Evolutionary conservation across 805 yeast species (phyloP).

Genomic region (Diddensiella transvaalensis): DNA sequence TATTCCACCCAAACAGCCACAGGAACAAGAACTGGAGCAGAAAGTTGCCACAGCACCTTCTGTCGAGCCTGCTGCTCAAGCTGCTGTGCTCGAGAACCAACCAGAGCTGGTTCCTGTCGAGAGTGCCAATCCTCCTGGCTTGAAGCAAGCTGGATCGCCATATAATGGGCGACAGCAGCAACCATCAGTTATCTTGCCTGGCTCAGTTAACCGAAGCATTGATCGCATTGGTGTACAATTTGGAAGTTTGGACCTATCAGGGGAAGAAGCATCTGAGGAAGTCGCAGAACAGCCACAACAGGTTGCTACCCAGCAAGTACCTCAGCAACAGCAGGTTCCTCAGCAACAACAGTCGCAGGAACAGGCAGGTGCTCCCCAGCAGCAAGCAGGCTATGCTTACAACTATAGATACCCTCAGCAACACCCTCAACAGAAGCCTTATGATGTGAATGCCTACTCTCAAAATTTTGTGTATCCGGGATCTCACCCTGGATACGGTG

Average conservation of each 20-base stretch:
- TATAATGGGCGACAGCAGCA: conserved; percentile 32
- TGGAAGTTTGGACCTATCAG: conserved; percentile 53
- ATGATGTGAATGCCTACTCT: conserved; percentile 10
- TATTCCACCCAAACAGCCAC: conserved; percentile 11
- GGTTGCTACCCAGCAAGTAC: conserved; percentile 7
- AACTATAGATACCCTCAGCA: conserved; percentile 23
- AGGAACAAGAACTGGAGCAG: conserved; percentile 5
- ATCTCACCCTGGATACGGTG: conserved; percentile 21
- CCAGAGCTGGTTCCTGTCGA: conserved; percentile 7
- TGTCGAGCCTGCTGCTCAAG: conserved; percentile 15
- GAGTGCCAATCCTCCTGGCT: conserved; percentile 17
- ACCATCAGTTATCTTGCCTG: conserved; percentile 52
- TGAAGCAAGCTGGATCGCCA: conserved; percentile 15
- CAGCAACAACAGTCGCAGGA: conserved; percentile 22
- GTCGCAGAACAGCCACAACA: conserved; percentile 15
- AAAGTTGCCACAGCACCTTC: no score
- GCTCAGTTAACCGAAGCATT: conserved; percentile 40
- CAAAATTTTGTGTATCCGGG: conserved; percentile 24
- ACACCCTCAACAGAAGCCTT: conserved; percentile 19
- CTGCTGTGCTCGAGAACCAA: conserved; percentile 15
- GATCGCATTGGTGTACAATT: conserved; percentile 57
- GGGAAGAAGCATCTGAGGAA: conserved; percentile 33
- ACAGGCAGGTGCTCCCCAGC: conserved; percentile 17
- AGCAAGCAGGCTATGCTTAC: conserved; percentile 18
- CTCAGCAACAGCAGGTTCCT: conserved; percentile 15